Percentiles rank a stretch among this genome's conserved stretches.
Conservation (phyloP, 139 green algal genomes). For the Desmodesmus armatus region DNA sequence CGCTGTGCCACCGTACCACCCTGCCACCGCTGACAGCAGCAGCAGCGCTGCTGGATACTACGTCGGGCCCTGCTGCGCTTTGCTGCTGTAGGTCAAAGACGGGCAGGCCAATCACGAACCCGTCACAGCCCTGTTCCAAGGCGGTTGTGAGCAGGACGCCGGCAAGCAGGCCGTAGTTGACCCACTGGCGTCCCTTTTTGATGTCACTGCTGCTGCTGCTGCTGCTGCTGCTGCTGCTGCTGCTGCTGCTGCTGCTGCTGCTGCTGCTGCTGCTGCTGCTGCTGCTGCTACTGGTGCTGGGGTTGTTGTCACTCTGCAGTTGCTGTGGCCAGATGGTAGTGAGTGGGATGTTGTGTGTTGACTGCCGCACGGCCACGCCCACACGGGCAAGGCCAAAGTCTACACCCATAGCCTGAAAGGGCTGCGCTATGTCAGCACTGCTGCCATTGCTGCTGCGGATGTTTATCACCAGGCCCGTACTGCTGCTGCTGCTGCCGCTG, state of each 20-base stretch:
- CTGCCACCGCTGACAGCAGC: neutral
- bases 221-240: neutral
- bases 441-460: neutral
- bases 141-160: conserved; percentile 8
- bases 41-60: neutral
- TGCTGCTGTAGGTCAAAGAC: neutral
- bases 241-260: neutral
- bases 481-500: conserved; percentile 11
- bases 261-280: neutral
- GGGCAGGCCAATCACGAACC: conserved; percentile 29
- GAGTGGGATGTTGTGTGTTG: conserved; percentile 15
- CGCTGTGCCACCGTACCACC: no score
- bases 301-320: neutral
- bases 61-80: no score
- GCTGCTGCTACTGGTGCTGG: neutral
- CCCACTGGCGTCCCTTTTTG: neutral
- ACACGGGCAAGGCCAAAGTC: conserved; percentile 10
- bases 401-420: conserved; percentile 19
- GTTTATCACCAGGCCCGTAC: neutral
- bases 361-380: neutral
- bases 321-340: conserved; percentile 16
- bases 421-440: neutral
- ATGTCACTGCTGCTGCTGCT: neutral
- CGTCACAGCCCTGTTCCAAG: conserved; percentile 28
- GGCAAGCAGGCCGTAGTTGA: neutral